Base-by-base conservation (phyloP, 1,139 yeast genomes). In the Pneumocystis jirovecii region DNA sequence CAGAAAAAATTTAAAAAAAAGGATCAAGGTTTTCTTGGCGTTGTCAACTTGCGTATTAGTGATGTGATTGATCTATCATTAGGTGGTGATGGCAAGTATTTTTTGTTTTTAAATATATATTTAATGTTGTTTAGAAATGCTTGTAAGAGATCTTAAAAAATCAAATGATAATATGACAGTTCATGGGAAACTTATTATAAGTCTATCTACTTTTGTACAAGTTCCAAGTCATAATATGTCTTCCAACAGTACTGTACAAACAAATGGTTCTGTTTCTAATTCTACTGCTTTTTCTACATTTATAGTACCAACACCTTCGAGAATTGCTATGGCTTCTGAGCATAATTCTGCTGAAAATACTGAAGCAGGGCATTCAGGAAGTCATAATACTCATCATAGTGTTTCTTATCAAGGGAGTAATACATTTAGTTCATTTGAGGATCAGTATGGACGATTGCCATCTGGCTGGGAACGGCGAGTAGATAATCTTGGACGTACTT, bases 381-480 rank as follows among this genome's bases (percentile, higher is more conserved):
- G 71, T 31, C 67, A 74, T 10, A 66, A 72, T 44, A 69, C 72
- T 3, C 68, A 74, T 17, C 68, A 73, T 39, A 68, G 68, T 39
- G 65, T 69, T 40, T 64, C 69, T 62, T 62, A 72, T 21, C 66
- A 71, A 64, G 69, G 75, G 56, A 77, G 77, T 71, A 82, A 89
- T 73, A 93, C 86, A 71, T 86, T 85, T 72, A 87, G 96, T 1
- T 89, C 97, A 1, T 93, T 93, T 74, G 98, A 93, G 76, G 99
- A 93, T 76, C 97, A 93, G 74, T 84, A 85, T 72, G 99, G 99
- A 63, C 82, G 97, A 72, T 80, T 93, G 70, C 99, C 98, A 5
- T 89, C 97, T 3, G 99, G 99, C 2, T 93, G 98, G 98, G 99
- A 93, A 77, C 85, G 98, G 72, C 84, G 97, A 76, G 91, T 97